Evolutionary conservation across 441 rosid genomes (phyloP).

Genomic region (Aleurites moluccanus): DNA sequence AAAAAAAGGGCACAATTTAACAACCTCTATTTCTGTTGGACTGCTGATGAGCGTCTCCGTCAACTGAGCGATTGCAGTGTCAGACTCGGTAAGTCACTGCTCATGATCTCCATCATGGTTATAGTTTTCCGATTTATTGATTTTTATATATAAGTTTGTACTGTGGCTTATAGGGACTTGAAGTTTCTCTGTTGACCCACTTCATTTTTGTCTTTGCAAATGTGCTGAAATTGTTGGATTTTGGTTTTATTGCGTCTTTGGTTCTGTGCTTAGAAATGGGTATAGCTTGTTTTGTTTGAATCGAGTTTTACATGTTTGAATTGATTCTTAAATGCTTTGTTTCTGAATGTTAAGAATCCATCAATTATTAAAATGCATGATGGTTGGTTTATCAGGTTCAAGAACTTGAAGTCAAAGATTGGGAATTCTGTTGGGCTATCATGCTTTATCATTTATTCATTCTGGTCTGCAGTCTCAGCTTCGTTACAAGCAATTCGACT

Average conservation of each 20-base stretch:
- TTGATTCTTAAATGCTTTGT: background rate
- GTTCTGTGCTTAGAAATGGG: background rate
- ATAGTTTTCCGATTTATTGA: background rate
- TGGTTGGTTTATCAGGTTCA: slow-evolving; percentile 11
- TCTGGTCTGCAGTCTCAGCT: slow-evolving; percentile 30
- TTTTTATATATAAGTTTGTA: too few species aligned
- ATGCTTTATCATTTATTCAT: slow-evolving; percentile 26
- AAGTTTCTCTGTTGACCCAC: background rate
- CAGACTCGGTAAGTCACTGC: background rate
- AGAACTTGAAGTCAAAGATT: slow-evolving; percentile 7
- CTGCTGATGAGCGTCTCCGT: background rate
- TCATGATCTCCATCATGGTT: background rate
- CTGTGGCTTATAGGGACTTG: too few species aligned
- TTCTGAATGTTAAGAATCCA: background rate
- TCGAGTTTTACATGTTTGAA: too few species aligned
- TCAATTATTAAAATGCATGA: background rate
- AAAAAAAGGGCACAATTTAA: too few species aligned
- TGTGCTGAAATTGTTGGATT: background rate
- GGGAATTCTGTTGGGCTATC: background rate
- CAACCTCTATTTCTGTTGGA: too few species aligned
- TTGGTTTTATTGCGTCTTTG: background rate
- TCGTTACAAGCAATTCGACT: slow-evolving; percentile 25
- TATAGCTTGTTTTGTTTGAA: background rate
- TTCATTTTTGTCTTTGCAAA: background rate
- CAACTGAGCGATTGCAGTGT: background rate